Base-by-base conservation (phyloP, 1,284 basidiomycete genomes). In the Cutaneotrichosporon daszewskae region DNA sequence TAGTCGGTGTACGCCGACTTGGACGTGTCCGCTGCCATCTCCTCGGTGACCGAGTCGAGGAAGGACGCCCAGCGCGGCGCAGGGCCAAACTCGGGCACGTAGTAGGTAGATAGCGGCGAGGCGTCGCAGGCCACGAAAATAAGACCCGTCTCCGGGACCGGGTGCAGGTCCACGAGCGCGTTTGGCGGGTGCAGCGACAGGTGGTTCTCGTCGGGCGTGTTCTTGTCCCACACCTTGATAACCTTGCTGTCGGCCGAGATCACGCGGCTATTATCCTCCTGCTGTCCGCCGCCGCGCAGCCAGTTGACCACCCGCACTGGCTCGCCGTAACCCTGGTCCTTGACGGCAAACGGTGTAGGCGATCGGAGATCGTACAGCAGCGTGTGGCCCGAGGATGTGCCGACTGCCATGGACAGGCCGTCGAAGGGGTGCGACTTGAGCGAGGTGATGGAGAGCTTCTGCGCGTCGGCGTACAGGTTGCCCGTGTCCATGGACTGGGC, bases 61-160 rank as follows among this genome's bases (percentile, higher is more conserved):
- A 97, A 99, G 62, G 83, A 84, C 38, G 89, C 91, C 95, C 95
- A 99, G 57, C 82, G 80, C 1, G 95, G 94, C 12, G 95, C 95
- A 3, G 92, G 92, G 0, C 95, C 95, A 5, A 99, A 79, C 57
- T 94, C 87, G 14, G 94, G 95, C 32, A 98, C 84, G 66, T 92
- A 98, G 70, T 87, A 94, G 5, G 84, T 82, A 19, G 81, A 84
- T 82, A 96, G 86, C 53, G 87, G 84, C 39, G 91, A 87, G 16
- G 88, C 87, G 66, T 96, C 91, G 64, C 94, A 94, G 11, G 91
- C 88, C 19, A 84, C 82, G 73, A 96, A 79, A 29, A 95, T 71
- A 20, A 96, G 73, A 12, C 91, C 91, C 39, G 84, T 87, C 12
- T 80, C 80, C 1, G 89, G 85, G 34, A 94, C 73, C 53, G 94